Evolutionary conservation across 2,329 filamentous ascomycete genomes (phyloP), one percentile per base, ranked within the genome.

Genomic region (Microcyclospora pomicola): DNA sequence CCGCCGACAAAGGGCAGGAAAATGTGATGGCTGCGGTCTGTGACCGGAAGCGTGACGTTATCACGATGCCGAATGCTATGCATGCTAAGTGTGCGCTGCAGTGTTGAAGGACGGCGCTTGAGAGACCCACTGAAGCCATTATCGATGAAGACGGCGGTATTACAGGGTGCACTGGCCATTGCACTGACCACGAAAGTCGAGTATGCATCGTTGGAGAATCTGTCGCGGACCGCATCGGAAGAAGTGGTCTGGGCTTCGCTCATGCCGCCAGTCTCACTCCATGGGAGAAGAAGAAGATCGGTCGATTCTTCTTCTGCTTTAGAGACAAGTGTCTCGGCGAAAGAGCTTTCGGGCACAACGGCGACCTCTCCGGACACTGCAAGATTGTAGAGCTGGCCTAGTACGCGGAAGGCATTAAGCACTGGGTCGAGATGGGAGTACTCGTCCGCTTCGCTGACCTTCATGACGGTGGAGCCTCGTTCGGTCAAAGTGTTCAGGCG

Each of bases 401-500:
- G 87, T 0, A 85, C 84, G 34, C 82, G 76, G 69, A 95, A 95
- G 0, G 84, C 82, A 55, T 93, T 94, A 38, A 95, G 76, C 3
- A 96, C 79, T 0, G 88, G 85, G 51, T 96, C 88, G 47, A 49
- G 67, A 46, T 55, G 67, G 51, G 52, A 65, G 59, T 60, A 73
- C 35, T 91, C 83, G 30, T 86, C 80, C 2, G 80, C 70, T 53
- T 92, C 85, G 0, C 85, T 80, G 9, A 93, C 84, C 50, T 84
- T 80, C 88, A 96, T 96, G 50, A 95, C 88, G 13, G 86, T 87
- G 1, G 88, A 95, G 31, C 84, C 82, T 70, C 88, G 85, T 50
- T 95, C 87, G 0, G 84, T 92, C 10, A 96, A 72, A 54, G 92
- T 83, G 35, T 92, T 63, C 12, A 96, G 71, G 11, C 87, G 80